A percentile compares a stretch with the other conserved stretches of the same genome.
These are phyloP conservation scores for Glycine soja DNA, from an alignment of 306 rosid genomes.

Conservation along the genomic window DNA sequence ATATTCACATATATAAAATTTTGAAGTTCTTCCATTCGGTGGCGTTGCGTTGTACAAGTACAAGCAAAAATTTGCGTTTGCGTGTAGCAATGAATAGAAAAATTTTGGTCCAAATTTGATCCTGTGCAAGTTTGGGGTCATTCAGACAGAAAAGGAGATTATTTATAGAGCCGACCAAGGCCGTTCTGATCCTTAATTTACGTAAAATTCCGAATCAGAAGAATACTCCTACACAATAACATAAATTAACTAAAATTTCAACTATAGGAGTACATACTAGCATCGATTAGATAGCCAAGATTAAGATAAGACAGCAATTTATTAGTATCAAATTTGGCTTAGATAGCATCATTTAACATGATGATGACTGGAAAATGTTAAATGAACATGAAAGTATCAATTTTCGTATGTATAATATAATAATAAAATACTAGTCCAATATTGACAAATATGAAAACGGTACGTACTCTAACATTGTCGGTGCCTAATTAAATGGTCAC, in stretches of 20 bases:
- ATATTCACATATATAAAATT: not conserved
- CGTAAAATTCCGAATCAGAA: conserved; percentile 34
- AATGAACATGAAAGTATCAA: conserved; percentile 18
- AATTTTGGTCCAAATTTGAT: not conserved
- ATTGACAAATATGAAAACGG: conserved; percentile 31
- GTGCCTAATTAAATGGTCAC: conserved; percentile 38
- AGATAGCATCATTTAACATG: conserved; percentile 13
- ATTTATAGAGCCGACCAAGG: conserved; percentile 40
- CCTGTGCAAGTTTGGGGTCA: conserved; percentile 1
- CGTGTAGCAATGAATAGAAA: conserved; percentile 9
- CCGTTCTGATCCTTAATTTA: conserved; percentile 8
- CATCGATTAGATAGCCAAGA: conserved; percentile 16
- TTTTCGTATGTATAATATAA: too few relatives aligned
- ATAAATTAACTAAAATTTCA: conserved; percentile 3
- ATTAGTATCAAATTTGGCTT: conserved; percentile 13
- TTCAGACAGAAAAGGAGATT: conserved; percentile 19
- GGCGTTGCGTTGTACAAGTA: not conserved
- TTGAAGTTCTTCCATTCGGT: not conserved
- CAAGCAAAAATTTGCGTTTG: not conserved
- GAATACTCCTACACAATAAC: not conserved
- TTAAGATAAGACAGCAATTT: conserved; percentile 27
- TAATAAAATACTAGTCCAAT: not conserved
- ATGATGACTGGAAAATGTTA: not conserved
- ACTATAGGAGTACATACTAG: not conserved
- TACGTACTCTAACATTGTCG: conserved; percentile 46